phyloP scores from a whole-genome alignment of 2,329 filamentous ascomycete species.

The Lizonia empirigonia region DNA sequence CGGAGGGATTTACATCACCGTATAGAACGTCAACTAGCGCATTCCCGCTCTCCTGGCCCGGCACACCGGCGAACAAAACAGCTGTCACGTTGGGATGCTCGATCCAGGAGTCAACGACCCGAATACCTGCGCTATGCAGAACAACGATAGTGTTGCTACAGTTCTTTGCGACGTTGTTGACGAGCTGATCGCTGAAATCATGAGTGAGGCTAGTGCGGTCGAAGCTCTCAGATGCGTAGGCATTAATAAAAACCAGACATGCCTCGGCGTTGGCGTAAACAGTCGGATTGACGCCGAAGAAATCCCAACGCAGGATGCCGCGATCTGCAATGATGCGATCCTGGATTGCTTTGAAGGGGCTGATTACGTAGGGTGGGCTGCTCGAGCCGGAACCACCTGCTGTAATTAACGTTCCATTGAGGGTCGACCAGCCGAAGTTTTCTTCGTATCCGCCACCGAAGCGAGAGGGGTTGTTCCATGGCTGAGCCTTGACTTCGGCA shows the following conservation, averaged over 20 bases:
- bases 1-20: slow-evolving; percentile 74
- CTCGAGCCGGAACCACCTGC: slow-evolving; percentile 50
- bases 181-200: slow-evolving; percentile 39
- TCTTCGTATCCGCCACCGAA: slow-evolving; percentile 50
- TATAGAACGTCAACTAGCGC: slow-evolving; percentile 79
- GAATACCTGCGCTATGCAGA: slow-evolving; percentile 58
- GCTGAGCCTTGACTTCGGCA: slow-evolving; percentile 41
- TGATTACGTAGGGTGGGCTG: slow-evolving; percentile 49
- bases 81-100: slow-evolving; percentile 78
- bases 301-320: slow-evolving; percentile 46
- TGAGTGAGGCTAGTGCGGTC: slow-evolving; percentile 33
- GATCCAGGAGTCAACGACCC: slow-evolving; percentile 75
- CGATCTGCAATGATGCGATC: slow-evolving; percentile 37
- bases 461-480: slow-evolving; percentile 47
- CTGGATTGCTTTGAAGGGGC: slow-evolving; percentile 50
- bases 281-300: slow-evolving; percentile 38
- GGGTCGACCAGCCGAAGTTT: slow-evolving; percentile 43
- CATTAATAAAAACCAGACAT: slow-evolving; percentile 64
- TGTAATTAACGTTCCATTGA: slow-evolving; percentile 51
- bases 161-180: slow-evolving; percentile 52
- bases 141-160: slow-evolving; percentile 60
- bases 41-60: slow-evolving; percentile 81
- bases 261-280: slow-evolving; percentile 49
- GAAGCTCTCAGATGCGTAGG: slow-evolving; percentile 48
- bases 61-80: slow-evolving; percentile 78